Conservation (phyloP, 208 protist species). For the Vickermania spadyakhi region DNA sequence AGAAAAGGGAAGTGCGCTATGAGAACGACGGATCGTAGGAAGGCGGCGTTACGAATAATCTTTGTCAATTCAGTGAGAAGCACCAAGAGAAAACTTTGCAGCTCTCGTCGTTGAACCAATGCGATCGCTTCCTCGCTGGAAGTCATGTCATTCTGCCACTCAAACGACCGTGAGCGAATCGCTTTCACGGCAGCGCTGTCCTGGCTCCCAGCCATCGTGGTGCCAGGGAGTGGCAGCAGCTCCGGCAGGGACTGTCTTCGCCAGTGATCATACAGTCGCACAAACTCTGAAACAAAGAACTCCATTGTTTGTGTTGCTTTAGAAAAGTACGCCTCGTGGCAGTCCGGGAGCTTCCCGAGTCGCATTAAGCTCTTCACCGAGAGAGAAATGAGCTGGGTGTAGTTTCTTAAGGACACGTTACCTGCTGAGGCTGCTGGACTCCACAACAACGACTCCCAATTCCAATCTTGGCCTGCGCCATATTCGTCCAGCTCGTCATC, state of each 20-base stretch:
- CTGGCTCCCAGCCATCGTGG: background rate
- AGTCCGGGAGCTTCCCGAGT: slow-evolving; percentile 49
- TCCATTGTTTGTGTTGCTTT: slow-evolving; percentile 47
- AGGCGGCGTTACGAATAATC: slow-evolving; percentile 72
- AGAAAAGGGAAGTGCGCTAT: slow-evolving; percentile 69
- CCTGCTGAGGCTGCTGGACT: background rate
- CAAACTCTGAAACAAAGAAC: slow-evolving; percentile 58
- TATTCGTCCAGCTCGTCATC: background rate
- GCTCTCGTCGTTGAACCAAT: slow-evolving; percentile 39
- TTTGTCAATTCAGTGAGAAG: slow-evolving; percentile 77
- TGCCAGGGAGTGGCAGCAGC: slow-evolving; percentile 14
- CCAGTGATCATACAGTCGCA: slow-evolving; percentile 67
- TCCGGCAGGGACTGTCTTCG: slow-evolving; percentile 28
- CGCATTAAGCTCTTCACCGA: slow-evolving; percentile 57
- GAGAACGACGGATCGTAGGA: slow-evolving; percentile 55
- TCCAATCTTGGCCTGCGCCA: background rate
- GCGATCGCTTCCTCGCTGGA: slow-evolving; percentile 70
- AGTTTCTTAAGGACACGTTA: slow-evolving; percentile 29
- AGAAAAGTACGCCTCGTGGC: slow-evolving; percentile 69
- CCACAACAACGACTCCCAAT: background rate
- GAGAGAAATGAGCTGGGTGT: slow-evolving; percentile 67
- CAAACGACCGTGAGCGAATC: slow-evolving; percentile 42
- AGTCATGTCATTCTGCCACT: slow-evolving; percentile 37
- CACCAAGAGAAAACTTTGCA: slow-evolving; percentile 53
- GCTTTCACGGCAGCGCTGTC: slow-evolving; percentile 39